phyloP scores from a whole-genome alignment of 2,329 filamentous ascomycete genomes.

The Alternaria ventricosa region DNA sequence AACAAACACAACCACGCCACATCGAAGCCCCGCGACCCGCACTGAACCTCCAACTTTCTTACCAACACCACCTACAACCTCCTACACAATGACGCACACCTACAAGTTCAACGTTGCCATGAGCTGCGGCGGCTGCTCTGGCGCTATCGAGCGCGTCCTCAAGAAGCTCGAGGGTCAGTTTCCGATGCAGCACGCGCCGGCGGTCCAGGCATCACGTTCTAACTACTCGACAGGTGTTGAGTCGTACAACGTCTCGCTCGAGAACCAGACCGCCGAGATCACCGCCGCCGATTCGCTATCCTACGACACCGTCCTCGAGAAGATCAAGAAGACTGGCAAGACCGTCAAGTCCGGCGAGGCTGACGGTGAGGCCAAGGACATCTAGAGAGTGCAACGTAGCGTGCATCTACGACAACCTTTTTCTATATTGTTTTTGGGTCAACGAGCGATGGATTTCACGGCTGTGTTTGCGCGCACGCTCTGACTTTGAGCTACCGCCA shows the following conservation, averaged over 20 bases:
- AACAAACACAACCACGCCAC: constrained; percentile 3
- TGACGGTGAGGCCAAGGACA: constrained; percentile 60
- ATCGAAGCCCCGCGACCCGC: constrained; percentile 11
- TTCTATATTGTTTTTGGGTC: constrained; percentile 22
- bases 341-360: constrained; percentile 79
- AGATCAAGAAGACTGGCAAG: constrained; percentile 96
- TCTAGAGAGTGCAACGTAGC: constrained; percentile 22
- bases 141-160: constrained; percentile 88
- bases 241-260: constrained; percentile 84
- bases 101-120: constrained; percentile 97
- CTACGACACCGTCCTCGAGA: constrained; percentile 82
- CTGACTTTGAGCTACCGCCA: constrained; percentile 5
- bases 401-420: neutral
- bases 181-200: neutral
- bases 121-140: constrained; percentile 95
- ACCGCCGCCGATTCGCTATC: constrained; percentile 71
- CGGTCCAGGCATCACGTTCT: constrained; percentile 7
- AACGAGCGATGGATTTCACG: constrained; percentile 26
- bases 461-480: constrained; percentile 7
- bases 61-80: constrained; percentile 5
- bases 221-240: constrained; percentile 71
- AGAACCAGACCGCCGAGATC: constrained; percentile 82
- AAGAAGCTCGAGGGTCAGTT: constrained; percentile 85
- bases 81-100: constrained; percentile 71
- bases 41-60: neutral